These are phyloP conservation scores for Scheffersomyces lignicola DNA, from an alignment of 1,139 yeast genomes.

Conservation along the genomic window DNA sequence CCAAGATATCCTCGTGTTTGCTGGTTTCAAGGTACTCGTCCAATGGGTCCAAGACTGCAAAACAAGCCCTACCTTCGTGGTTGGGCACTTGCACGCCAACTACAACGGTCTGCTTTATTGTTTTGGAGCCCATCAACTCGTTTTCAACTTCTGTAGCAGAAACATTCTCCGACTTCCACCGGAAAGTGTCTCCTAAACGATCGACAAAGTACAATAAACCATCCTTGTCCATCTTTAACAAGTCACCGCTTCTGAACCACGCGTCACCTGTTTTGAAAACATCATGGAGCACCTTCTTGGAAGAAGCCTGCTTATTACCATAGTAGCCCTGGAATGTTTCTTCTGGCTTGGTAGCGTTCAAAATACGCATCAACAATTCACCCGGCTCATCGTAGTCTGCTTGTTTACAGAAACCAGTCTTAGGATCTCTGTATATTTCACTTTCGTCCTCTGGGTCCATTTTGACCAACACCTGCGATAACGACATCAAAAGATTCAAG, in stretches of 20 bases:
- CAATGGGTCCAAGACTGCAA: conserved; percentile 66
- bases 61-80: conserved; percentile 96
- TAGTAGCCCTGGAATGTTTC: conserved; percentile 88
- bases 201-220: conserved; percentile 84
- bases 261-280: conserved; percentile 89
- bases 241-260: conserved; percentile 87
- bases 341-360: conserved; percentile 61
- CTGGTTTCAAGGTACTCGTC: conserved; percentile 28
- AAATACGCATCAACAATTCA: conserved; percentile 76
- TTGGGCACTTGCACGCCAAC: conserved; percentile 87
- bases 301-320: conserved; percentile 77
- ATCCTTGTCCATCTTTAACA: conserved; percentile 66
- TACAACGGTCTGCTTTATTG: conserved; percentile 70
- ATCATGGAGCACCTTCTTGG: conserved; percentile 67
- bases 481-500: conserved; percentile 53
- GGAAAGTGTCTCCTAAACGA: conserved; percentile 90
- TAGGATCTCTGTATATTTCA: conserved; percentile 67
- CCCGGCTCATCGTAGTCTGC: conserved; percentile 68
- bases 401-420: conserved; percentile 55
- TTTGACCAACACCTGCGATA: conserved; percentile 62
- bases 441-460: conserved; percentile 84
- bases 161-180: conserved; percentile 97
- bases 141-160: conserved; percentile 93
- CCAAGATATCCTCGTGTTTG: conserved; percentile 29
- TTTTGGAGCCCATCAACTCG: conserved; percentile 54